Percentiles rank a stretch among this genome's conserved stretches.
Evolutionary conservation across 1,139 yeast genomes (phyloP).

Genomic region (Lizanozyma gosingica): DNA sequence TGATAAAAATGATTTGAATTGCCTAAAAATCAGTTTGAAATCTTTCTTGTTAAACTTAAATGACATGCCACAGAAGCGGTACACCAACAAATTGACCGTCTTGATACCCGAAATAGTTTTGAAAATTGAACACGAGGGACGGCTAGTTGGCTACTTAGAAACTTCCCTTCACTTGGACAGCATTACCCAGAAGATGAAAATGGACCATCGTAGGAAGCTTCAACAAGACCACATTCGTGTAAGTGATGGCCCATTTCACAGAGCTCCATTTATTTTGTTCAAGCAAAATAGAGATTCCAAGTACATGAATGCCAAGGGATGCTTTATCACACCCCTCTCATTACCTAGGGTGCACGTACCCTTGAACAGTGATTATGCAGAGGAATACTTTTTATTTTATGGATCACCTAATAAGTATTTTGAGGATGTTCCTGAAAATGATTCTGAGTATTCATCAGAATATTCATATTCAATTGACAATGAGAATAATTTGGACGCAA

Average conservation of each 20-base stretch:
- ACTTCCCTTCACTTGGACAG: conserved; percentile 55
- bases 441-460: neutral
- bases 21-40: conserved; percentile 19
- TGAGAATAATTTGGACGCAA: conserved; percentile 4
- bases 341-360: conserved; percentile 64
- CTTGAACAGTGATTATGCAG: conserved; percentile 34
- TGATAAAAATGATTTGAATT: conserved; percentile 7
- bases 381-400: conserved; percentile 7
- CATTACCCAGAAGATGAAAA: conserved; percentile 48
- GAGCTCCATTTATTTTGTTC: conserved; percentile 61
- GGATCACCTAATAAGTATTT: neutral
- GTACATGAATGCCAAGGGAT: conserved; percentile 41
- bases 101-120: conserved; percentile 38
- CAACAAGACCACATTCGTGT: conserved; percentile 60
- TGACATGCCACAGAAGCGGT: conserved; percentile 64
- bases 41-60: conserved; percentile 42
- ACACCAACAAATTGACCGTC: conserved; percentile 46
- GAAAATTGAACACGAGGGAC: conserved; percentile 14
- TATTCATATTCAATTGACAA: neutral
- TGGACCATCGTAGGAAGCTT: conserved; percentile 31
- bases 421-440: neutral
- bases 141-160: conserved; percentile 23
- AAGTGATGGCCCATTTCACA: conserved; percentile 79
- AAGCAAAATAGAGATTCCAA: conserved; percentile 30
- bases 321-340: conserved; percentile 54